Evolutionary conservation across 2,329 filamentous ascomycete genomes (phyloP), one percentile per base, ranked within the genome.

Genomic region (Tolypocladium nubicola): DNA sequence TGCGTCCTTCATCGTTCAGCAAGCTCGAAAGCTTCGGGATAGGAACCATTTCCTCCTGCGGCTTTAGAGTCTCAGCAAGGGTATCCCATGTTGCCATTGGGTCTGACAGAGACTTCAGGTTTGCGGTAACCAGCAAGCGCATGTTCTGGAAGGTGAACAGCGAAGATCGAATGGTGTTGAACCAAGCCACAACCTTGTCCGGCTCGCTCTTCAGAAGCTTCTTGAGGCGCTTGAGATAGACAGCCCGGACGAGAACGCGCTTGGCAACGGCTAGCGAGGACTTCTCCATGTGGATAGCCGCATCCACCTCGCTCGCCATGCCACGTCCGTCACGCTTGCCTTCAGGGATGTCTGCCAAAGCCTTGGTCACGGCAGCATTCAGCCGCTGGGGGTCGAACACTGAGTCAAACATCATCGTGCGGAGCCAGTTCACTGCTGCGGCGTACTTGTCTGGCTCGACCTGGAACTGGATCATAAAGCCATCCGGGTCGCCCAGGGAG

Each of bases 281-380:
- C 37, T 82, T 81, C n/a, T 87, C 81, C 65, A 89, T 84, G 69
- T 96, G 90, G 26, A 95, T 82, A 73, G 93, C 90, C 60, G 86
- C 82, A 64, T 94, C 84, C 58, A 87, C 78, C 61, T 85, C 83
- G 57, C 74, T 75, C 4, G 82, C 76, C 84, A 87, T 87, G 47
- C 76, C 76, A 57, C 86, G 83, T 1, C 94, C 94, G 64, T 88
- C 89, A 47, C 94, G 89, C 77, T 97, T 99, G 55, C 86, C 80
- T 67, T 97, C 91, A 0, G 94, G 94, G 21, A 99, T 87, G 65
- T 97, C 93, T 3, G 92, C 91, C 21, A 97, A 79, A 52, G 95
- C 84, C 71, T 96, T 95, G 58, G 86, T 85, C 19, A 95, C 75
- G 26, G 79, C 76, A 61, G 89, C 82, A 63, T 80, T 81, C 54